These are phyloP conservation scores for Trebouxia sp. DNA, from an alignment of 139 green algal genomes.

Conservation along the genomic window DNA sequence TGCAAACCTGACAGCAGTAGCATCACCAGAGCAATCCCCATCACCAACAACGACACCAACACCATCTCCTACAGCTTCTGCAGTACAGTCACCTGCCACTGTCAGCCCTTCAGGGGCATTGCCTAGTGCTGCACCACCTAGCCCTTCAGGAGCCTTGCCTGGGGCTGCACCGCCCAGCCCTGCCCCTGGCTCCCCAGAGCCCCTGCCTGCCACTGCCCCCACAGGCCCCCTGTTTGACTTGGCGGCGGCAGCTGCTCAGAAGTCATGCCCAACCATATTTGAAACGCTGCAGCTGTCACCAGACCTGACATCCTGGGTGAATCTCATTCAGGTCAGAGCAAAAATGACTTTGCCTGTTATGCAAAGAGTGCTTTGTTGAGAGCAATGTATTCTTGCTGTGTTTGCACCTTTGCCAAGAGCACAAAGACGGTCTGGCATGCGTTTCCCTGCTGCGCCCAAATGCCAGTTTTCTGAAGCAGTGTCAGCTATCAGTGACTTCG, in stretches of 20 bases:
- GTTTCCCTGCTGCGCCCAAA: no score
- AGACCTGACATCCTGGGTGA: background rate
- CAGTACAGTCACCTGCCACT: no score
- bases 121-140: no score
- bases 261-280: background rate
- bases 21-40: background rate
- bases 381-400: no score
- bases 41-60: background rate
- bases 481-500: no score
- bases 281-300: background rate
- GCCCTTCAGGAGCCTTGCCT: no score
- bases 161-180: background rate
- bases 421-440: no score
- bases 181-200: background rate
- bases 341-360: background rate
- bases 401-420: no score
- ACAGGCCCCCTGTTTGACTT: background rate
- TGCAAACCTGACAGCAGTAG: background rate
- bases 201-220: background rate
- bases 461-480: no score
- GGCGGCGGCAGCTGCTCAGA: background rate
- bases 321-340: background rate
- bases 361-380: no score
- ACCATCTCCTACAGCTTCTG: background rate
- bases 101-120: no score